phyloP scores from a whole-genome alignment of 2,329 filamentous ascomycete genomes.

The Neonectria hederae region DNA sequence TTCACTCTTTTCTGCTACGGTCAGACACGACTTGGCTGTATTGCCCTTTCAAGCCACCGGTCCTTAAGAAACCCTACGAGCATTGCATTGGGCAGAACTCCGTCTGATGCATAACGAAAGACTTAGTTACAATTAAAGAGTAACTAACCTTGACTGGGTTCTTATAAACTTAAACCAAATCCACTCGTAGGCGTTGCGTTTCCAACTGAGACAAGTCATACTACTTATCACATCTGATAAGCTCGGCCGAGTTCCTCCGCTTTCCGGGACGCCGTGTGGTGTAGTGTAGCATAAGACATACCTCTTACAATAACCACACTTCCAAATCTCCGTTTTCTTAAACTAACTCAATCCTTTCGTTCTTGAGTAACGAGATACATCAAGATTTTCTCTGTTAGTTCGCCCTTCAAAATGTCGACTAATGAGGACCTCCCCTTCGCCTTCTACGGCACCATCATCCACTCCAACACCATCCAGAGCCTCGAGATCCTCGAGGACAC shows the following conservation, averaged over 20 bases:
- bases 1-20: too few species aligned
- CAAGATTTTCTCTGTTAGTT: too few species aligned
- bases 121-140: background rate
- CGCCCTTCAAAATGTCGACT: conserved; percentile 1
- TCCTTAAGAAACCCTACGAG: too few species aligned
- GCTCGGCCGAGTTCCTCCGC: conserved; percentile 17
- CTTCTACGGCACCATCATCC: conserved; percentile 55
- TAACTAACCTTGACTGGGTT: background rate
- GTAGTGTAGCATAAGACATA: background rate
- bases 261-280: conserved; percentile 1
- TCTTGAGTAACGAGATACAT: background rate
- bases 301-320: background rate
- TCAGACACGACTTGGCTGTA: too few species aligned
- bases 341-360: background rate
- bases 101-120: too few species aligned
- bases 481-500: conserved; percentile 52
- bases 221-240: conserved; percentile 17
- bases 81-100: too few species aligned
- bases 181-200: background rate
- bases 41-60: too few species aligned
- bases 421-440: conserved; percentile 15
- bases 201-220: background rate
- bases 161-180: background rate
- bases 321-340: background rate
- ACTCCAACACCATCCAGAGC: conserved; percentile 47